Base-by-base conservation (phyloP, 441 rosid genomes). In the Biscutella auriculata region DNA sequence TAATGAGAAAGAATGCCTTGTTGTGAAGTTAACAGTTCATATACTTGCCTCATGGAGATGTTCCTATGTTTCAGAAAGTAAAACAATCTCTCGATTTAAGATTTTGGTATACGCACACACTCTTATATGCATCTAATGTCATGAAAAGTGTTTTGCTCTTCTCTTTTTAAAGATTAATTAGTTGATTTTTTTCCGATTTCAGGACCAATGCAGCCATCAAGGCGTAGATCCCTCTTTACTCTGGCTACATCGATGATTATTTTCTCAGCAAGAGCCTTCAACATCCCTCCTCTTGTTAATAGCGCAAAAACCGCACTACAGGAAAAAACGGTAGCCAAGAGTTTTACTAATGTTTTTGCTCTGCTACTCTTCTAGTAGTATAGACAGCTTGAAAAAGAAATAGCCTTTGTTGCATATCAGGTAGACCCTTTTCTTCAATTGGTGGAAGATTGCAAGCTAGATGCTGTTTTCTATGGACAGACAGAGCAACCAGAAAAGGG, bases 121-220 rank as follows among this genome's bases (percentile, higher is more conserved):
- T 15, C 36, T 57, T 32, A 36, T 32, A 27, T 8, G 49, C 37
- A 36, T n/a, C n/a, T n/a, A n/a, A n/a, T n/a, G n/a, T n/a, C n/a
- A n/a, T n/a, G n/a, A n/a, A n/a, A n/a, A n/a, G n/a, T n/a, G n/a
- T n/a, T n/a, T n/a, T n/a, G n/a, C n/a, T n/a, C n/a, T n/a, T n/a
- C n/a, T n/a, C n/a, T 37, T 63, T 66, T 9, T 60, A 51, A 53
- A 60, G 61, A 66, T 13, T 45, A 53, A 19, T 45, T 53, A n/a
- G n/a, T n/a, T n/a, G n/a, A n/a, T 69, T 47, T 51, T 17, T 60
- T 53, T 25, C 57, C 47, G 62, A 61, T 68, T 69, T 28, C 79
- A 92, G 98, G 82, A 67, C 80, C 82, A 37, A 45, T 92, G 73
- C 84, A 79, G 58, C 85, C 98, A 63, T 85, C 96, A 60, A 73